Conservation (phyloP, 2,329 filamentous ascomycete genomes). For the Aspergillus luchuensis region DNA sequence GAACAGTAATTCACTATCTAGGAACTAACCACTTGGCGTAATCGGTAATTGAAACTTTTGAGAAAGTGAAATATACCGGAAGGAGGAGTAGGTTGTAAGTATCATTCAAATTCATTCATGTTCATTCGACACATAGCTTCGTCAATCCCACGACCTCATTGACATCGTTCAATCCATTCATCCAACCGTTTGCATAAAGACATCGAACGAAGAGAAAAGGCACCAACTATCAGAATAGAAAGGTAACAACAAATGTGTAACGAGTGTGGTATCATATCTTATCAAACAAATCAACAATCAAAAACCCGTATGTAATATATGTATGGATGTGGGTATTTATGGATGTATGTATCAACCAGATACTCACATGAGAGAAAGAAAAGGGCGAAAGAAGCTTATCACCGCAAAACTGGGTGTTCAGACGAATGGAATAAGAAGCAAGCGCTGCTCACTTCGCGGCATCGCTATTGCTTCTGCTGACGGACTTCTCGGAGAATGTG, state of each 20-base stretch:
- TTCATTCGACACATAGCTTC: constrained; percentile 1
- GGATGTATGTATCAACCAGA: neutral
- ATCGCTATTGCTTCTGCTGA: constrained; percentile 27
- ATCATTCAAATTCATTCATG: neutral
- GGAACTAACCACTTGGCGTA: neutral
- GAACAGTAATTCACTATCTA: neutral
- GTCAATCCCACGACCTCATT: neutral
- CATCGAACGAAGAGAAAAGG: neutral
- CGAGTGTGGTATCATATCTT: constrained; percentile 1
- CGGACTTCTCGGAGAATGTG: constrained; percentile 32
- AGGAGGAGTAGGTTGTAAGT: too few species aligned
- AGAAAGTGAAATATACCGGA: too few species aligned
- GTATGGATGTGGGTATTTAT: neutral
- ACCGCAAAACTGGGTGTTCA: too few species aligned
- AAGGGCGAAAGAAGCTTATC: too few species aligned
- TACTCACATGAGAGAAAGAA: neutral
- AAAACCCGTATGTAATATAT: neutral
- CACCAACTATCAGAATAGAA: neutral
- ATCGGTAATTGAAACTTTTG: too few species aligned
- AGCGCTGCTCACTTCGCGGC: neutral
- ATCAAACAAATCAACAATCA: neutral
- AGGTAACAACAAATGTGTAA: neutral
- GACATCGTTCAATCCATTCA: neutral
- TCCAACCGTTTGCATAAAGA: neutral
- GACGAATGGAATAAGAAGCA: neutral